Percentiles rank a stretch among this genome's conserved stretches.
Conservation (phyloP, 495 filamentous ascomycete species). For the Aspergillus heteromorphus region DNA sequence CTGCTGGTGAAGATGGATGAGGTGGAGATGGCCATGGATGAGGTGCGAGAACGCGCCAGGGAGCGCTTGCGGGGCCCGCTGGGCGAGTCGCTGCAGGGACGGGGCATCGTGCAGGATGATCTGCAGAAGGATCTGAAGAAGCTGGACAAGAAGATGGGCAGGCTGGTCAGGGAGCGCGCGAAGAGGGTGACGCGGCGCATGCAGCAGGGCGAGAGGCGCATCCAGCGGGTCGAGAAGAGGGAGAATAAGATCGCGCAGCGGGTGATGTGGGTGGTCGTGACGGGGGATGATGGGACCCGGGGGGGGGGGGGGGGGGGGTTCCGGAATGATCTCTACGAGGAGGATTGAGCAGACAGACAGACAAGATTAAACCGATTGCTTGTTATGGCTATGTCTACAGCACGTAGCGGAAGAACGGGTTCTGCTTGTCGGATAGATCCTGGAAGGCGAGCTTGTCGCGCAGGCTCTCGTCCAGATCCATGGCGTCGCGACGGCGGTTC, state of each 20-base stretch:
- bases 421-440: conserved; percentile 73
- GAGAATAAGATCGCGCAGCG: conserved; percentile 13
- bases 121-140: conserved; percentile 14
- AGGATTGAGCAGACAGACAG: not conserved
- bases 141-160: conserved; percentile 8
- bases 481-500: conserved; percentile 44
- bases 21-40: conserved; percentile 3
- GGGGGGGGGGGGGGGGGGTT: conserved; percentile 1
- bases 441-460: conserved; percentile 61
- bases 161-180: conserved; percentile 10
- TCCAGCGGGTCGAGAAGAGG: conserved; percentile 10
- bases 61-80: conserved; percentile 8
- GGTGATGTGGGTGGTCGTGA: conserved; percentile 14
- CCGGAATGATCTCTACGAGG: conserved; percentile 12
- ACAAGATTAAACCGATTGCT: no score
- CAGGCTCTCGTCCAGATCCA: conserved; percentile 54
- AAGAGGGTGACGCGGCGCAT: not conserved
- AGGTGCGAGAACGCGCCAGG: not conserved
- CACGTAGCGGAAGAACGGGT: conserved; percentile 68
- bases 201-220: conserved; percentile 1
- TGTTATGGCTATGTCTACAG: conserved; percentile 33
- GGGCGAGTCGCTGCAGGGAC: conserved; percentile 8
- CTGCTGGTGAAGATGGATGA: conserved; percentile 2
- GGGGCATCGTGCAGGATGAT: conserved; percentile 8
- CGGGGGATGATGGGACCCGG: conserved; percentile 13